Percentiles rank a stretch among this genome's conserved stretches.
These are phyloP conservation scores for Fraxinus ornus DNA, from an alignment of 305 asterid genomes.

Conservation along the genomic window DNA sequence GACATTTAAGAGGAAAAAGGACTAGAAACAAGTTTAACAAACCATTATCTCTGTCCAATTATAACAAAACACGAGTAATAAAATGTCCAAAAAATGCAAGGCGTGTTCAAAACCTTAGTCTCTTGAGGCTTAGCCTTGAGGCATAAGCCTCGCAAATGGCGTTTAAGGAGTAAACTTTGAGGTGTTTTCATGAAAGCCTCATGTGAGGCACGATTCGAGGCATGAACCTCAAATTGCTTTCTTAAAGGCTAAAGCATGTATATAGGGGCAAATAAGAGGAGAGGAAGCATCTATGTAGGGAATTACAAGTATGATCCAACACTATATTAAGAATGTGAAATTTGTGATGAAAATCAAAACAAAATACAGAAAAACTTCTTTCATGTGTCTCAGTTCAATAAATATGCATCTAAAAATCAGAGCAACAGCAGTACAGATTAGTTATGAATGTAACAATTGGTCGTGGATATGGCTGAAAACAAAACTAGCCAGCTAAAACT, in stretches of 20 bases:
- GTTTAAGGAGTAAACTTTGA: not conserved
- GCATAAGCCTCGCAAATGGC: not conserved
- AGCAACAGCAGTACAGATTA: not conserved
- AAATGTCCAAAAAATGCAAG: not conserved
- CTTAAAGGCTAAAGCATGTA: not conserved
- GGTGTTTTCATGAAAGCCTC: not conserved
- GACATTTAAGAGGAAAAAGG: not conserved
- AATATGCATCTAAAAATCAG: not conserved
- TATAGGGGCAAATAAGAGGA: not conserved
- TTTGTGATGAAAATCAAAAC: not conserved
- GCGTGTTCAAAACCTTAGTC: not conserved
- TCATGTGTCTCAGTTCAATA: not conserved
- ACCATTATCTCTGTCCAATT: not conserved
- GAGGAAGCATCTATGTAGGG: not conserved
- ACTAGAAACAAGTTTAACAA: not conserved
- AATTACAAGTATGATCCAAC: not conserved
- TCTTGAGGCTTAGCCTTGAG: not conserved
- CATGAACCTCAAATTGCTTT: not conserved
- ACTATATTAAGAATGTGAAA: not conserved
- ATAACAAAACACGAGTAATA: not conserved
- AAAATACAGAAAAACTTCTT: not conserved
- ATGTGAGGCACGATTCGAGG: not conserved
- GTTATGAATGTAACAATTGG: not conserved
- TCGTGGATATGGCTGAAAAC: not conserved
- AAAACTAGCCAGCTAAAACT: not conserved